Evolutionary conservation across 768 basidiomycete species (phyloP).

Genomic region (Tulasnella sp.): DNA sequence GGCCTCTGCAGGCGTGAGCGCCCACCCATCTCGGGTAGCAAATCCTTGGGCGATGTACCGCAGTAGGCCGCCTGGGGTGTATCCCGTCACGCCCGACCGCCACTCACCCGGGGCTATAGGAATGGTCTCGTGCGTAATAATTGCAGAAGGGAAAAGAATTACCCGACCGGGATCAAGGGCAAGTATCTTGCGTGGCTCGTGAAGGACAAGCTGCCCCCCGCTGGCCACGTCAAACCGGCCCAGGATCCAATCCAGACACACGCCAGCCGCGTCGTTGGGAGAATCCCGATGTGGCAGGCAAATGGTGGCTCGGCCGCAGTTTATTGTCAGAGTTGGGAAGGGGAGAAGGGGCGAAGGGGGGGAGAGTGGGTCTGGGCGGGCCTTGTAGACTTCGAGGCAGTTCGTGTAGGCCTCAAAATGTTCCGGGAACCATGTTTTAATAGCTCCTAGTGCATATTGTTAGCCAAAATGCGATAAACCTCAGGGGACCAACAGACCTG

Average conservation of each 20-base stretch:
- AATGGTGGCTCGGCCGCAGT: background rate
- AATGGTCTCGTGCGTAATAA: background rate
- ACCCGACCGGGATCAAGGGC: background rate
- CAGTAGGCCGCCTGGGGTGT: background rate
- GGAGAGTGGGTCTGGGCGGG: background rate
- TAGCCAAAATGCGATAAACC: too few species aligned
- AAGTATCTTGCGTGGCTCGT: background rate
- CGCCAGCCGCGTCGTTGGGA: background rate
- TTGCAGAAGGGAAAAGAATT: background rate
- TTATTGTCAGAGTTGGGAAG: background rate
- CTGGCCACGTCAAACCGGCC: background rate
- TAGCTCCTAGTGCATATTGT: background rate
- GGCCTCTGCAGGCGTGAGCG: background rate
- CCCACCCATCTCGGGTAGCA: background rate
- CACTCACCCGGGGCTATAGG: background rate
- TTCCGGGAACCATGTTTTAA: background rate
- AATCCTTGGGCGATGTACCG: background rate
- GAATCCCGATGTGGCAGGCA: background rate
- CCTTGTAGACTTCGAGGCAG: background rate
- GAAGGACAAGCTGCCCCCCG: background rate
- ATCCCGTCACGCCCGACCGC: background rate
- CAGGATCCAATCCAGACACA: background rate
- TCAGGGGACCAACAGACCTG: too few species aligned
- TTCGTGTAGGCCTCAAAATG: background rate
- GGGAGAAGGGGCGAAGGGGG: background rate